Base-by-base conservation (phyloP, 75 land plant genomes). In the Adiantum capillusveneris region DNA sequence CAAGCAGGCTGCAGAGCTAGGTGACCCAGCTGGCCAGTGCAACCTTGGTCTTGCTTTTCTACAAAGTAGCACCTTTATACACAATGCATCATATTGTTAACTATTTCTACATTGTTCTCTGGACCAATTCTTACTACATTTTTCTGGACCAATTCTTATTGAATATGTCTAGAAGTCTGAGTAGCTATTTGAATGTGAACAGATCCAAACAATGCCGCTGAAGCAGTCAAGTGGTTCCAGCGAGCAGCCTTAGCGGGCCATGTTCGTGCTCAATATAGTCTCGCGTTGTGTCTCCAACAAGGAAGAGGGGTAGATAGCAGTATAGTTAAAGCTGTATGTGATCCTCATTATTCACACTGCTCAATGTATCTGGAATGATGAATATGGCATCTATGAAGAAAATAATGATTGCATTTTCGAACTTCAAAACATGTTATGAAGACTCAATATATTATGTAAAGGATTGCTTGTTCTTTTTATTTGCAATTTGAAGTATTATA, bases 261-360 rank as follows among this genome's bases (percentile, higher is more conserved):
- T 67, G 76, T 72, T 20, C 96, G 90, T 28, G 87, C 96, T 28
- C 87, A 86, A 52, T 90, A 90, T 55, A 87, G 80, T 57, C 68
- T 90, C 51, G 96, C 90, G 3, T 74, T 90, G 29, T 86, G 96
- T 66, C 65, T 83, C 36, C 96, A 90, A 46, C 86, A 75, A 60
- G 96, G 96, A 29, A 74, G 73, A n/a, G 96, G 90, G 36, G 70
- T 83, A 5, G 63, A 76, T 11, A 41, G 73, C 62, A 81, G 71
- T 60, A 24, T 68, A 1, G 60, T 50, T 0, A 76, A 83, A 68
- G 96, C 96, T 21, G 96, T 90, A 79, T 39, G 80, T 71, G 31
- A 29, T 58, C 13, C 45, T 62, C 43, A 6, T 39, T n/a, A 25
- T 42, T 17, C 13, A 13, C 30, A 48, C 29, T 62, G n/a, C n/a